A percentile compares a stretch with the other conserved stretches of the same genome.
These are phyloP conservation scores for Rubia tinctorum DNA, from an alignment of 305 asterid species.

Conservation along the genomic window DNA sequence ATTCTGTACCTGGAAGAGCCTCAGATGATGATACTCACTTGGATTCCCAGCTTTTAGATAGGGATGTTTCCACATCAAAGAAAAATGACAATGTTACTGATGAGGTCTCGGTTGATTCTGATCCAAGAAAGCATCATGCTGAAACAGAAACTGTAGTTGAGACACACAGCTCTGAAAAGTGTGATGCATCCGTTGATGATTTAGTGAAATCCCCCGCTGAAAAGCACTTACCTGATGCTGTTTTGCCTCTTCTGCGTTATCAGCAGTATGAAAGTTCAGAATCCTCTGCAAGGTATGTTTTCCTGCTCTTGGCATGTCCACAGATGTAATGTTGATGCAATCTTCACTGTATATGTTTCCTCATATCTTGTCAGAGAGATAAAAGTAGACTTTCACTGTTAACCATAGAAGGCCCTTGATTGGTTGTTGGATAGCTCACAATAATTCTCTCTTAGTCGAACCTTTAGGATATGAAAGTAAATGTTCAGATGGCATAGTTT, in stretches of 20 bases:
- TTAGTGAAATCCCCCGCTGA: constrained; percentile 37
- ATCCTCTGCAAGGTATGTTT: constrained; percentile 72
- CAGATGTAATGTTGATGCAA: constrained; percentile 4
- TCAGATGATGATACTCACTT: constrained; percentile 32
- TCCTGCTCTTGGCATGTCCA: constrained; percentile 20
- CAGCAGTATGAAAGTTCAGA: constrained; percentile 85
- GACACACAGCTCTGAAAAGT: constrained; percentile 26
- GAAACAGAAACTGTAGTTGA: constrained; percentile 32
- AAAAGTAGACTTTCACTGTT: neutral
- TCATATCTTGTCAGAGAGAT: neutral
- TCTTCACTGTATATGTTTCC: neutral
- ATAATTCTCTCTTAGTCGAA: neutral
- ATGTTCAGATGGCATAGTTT: neutral
- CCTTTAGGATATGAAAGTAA: neutral
- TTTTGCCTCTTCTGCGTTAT: constrained; percentile 53
- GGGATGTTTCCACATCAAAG: constrained; percentile 28
- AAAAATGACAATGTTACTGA: constrained; percentile 31
- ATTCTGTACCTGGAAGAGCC: constrained; percentile 38
- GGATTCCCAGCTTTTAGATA: constrained; percentile 41
- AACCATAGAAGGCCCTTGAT: constrained; percentile 2
- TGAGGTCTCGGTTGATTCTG: constrained; percentile 31
- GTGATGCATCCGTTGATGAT: constrained; percentile 35
- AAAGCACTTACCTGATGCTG: constrained; percentile 47
- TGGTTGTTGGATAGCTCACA: neutral
- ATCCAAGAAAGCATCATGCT: constrained; percentile 36